These are phyloP conservation scores for Colletotrichum orchidophilum DNA, from an alignment of 2,329 filamentous ascomycete genomes.

Conservation along the genomic window DNA sequence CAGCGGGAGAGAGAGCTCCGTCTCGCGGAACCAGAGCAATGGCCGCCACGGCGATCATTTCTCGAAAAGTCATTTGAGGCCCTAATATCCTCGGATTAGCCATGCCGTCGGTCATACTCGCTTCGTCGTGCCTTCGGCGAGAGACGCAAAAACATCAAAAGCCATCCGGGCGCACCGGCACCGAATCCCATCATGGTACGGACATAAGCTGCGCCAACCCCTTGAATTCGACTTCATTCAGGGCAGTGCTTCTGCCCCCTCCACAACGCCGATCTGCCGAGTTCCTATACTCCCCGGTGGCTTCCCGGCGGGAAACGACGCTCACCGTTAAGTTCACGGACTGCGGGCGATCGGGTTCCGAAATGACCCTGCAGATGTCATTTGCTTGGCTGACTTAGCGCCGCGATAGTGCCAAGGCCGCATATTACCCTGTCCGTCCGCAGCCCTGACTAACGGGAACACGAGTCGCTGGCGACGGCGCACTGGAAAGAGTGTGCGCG, in stretches of 20 bases:
- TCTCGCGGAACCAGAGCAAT: background rate
- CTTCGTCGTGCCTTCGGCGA: background rate
- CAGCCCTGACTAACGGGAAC: background rate
- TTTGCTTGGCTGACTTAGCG: constrained; percentile 2
- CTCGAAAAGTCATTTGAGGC: background rate
- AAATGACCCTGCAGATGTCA: background rate
- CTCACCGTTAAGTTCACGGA: background rate
- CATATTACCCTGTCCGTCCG: background rate
- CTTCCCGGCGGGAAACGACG: background rate
- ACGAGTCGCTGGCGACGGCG: background rate
- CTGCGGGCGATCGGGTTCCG: background rate
- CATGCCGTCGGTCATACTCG: background rate
- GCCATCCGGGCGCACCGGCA: background rate
- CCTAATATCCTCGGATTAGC: background rate
- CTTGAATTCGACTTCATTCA: background rate
- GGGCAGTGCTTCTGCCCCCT: background rate
- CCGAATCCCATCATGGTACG: background rate
- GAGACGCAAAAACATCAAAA: background rate
- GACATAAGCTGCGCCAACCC: background rate
- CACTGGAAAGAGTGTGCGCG: background rate
- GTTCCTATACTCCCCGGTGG: background rate
- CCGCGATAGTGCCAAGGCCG: background rate
- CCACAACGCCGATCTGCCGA: constrained; percentile 1
- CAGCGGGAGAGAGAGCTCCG: background rate
- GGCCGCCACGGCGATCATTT: background rate